These are phyloP conservation scores for Thelonectria olida DNA, from an alignment of 2,329 filamentous ascomycete species.

Conservation along the genomic window DNA sequence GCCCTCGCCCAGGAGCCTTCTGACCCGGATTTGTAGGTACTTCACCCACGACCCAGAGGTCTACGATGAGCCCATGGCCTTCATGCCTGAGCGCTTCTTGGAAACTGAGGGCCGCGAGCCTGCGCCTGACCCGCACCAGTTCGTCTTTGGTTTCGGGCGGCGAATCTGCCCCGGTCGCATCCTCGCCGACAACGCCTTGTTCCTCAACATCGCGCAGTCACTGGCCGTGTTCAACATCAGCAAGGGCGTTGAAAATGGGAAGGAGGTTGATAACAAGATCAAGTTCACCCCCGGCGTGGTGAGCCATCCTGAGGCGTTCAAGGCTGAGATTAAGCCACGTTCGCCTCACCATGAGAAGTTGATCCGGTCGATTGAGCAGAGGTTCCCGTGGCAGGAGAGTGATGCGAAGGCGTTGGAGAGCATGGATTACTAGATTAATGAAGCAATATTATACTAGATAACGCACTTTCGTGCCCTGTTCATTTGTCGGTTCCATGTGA, in stretches of 20 bases:
- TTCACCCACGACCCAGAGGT: conserved; percentile 31
- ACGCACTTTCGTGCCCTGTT: no score
- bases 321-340: conserved; percentile 22
- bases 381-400: conserved; percentile 29
- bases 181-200: conserved; percentile 42
- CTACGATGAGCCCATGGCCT: conserved; percentile 23
- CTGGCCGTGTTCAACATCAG: conserved; percentile 56
- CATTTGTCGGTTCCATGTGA: no score
- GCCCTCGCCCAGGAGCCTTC: accelerated
- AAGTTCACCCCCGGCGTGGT: conserved; percentile 27
- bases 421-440: background rate
- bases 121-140: conserved; percentile 38
- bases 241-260: background rate
- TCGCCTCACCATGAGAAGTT: conserved; percentile 18
- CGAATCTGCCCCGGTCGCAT: conserved; percentile 45
- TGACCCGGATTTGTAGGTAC: conserved; percentile 13
- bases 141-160: conserved; percentile 47
- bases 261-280: background rate
- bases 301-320: conserved; percentile 26
- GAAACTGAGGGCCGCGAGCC: conserved; percentile 25
- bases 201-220: conserved; percentile 48
- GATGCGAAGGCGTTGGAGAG: conserved; percentile 18
- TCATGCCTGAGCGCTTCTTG: conserved; percentile 30
- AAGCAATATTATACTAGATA: background rate
- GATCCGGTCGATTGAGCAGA: conserved; percentile 26